These are phyloP conservation scores for Pyricularia sp. DNA, from an alignment of 2,329 filamentous ascomycete species.

Conservation along the genomic window DNA sequence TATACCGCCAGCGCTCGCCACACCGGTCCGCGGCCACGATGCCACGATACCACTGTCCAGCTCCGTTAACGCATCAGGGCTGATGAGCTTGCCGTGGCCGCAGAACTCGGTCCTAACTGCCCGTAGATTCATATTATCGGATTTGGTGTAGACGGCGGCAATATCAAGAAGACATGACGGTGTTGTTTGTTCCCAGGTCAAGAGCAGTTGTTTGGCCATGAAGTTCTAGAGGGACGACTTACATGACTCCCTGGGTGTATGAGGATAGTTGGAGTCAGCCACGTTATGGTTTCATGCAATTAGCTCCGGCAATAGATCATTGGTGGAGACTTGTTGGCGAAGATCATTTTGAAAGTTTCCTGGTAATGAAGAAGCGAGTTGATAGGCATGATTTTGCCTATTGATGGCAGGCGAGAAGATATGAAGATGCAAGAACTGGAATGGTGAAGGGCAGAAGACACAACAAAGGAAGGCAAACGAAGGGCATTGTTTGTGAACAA, in stretches of 20 bases:
- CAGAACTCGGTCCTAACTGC: constrained; percentile 15
- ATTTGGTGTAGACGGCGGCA: constrained; percentile 20
- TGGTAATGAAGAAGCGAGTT: constrained; percentile 21
- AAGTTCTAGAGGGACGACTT: constrained; percentile 18
- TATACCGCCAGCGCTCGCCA: too few relatives aligned
- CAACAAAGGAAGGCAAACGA: too few relatives aligned
- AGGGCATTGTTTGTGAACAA: too few relatives aligned
- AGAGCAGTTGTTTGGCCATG: constrained; percentile 15
- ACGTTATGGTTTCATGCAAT: constrained; percentile 21
- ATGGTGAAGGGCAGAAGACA: too few relatives aligned
- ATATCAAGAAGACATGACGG: constrained; percentile 12
- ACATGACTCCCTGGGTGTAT: constrained; percentile 19
- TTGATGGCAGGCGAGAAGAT: too few relatives aligned
- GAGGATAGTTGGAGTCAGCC: constrained; percentile 20
- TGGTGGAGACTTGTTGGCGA: too few relatives aligned
- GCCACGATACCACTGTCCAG: too few relatives aligned
- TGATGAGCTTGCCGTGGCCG: constrained; percentile 13
- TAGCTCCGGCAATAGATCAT: constrained; percentile 9
- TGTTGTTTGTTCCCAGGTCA: constrained; percentile 15
- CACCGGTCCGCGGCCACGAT: too few relatives aligned
- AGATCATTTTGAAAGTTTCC: constrained; percentile 14
- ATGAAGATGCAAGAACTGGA: too few relatives aligned
- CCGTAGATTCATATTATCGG: constrained; percentile 18
- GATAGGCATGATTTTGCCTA: constrained; percentile 20
- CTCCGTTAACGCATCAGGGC: too few relatives aligned